These are phyloP conservation scores for Dissophora ornata DNA, from an alignment of 192 early-diverging fungal species.

Conservation along the genomic window DNA sequence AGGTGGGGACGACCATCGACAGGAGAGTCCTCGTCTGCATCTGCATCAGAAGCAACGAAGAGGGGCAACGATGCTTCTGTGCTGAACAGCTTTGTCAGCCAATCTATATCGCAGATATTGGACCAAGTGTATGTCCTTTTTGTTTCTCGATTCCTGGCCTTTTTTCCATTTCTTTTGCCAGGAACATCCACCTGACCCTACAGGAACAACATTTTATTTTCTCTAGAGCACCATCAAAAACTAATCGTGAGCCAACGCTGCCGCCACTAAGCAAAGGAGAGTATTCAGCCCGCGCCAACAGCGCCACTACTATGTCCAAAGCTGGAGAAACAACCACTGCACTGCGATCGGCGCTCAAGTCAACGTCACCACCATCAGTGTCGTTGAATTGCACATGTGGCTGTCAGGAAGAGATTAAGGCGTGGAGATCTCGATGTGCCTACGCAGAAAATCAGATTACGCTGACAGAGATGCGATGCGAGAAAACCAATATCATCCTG, in stretches of 20 bases:
- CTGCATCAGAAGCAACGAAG: not conserved
- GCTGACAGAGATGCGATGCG: conserved; percentile 19
- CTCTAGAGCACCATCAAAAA: not conserved
- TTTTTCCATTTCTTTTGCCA: not conserved
- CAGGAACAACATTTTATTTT: not conserved
- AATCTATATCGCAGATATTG: conserved; percentile 30
- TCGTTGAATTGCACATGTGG: conserved; percentile 23
- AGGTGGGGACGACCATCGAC: too few species aligned
- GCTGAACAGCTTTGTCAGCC: conserved; percentile 21
- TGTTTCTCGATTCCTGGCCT: not conserved
- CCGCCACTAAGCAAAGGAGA: conserved; percentile 20
- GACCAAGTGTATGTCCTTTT: conserved; percentile 28
- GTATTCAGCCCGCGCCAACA: not conserved
- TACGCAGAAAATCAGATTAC: conserved; percentile 27
- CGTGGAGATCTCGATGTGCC: conserved; percentile 21
- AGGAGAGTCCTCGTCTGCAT: too few species aligned
- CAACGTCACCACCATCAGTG: not conserved
- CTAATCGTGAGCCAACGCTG: conserved; percentile 9
- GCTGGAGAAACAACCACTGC: not conserved
- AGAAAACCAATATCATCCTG: not conserved
- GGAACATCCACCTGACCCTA: not conserved
- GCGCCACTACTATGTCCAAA: not conserved
- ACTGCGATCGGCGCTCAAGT: conserved; percentile 21
- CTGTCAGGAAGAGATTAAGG: conserved; percentile 32
- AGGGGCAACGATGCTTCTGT: not conserved